Percentiles rank a stretch among this genome's conserved stretches.
Conservation (phyloP, 2,329 filamentous ascomycete genomes). For the Colletotrichum tanaceti region DNA sequence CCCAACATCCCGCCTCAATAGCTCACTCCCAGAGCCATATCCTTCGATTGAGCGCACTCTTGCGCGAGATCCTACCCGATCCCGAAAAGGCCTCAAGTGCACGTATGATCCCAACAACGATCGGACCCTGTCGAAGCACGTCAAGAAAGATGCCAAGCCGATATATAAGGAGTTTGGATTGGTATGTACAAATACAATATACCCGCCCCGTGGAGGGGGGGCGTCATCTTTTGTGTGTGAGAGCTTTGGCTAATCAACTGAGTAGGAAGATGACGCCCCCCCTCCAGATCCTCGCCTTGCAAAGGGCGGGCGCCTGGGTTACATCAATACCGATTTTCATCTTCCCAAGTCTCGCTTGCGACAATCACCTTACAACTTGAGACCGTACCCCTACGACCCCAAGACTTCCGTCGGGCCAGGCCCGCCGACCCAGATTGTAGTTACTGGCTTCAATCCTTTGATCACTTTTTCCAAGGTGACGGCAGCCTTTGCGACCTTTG, state of each 20-base stretch:
- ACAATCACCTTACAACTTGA: conserved; percentile 81
- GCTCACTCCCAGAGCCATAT: conserved; percentile 48
- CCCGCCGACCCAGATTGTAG: conserved; percentile 89
- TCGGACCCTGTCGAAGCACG: conserved; percentile 59
- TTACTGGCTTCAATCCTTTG: conserved; percentile 95
- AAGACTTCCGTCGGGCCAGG: conserved; percentile 88
- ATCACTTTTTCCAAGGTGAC: conserved; percentile 82
- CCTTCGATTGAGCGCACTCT: conserved; percentile 58
- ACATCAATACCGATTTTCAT: conserved; percentile 77
- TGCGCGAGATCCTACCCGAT: conserved; percentile 67
- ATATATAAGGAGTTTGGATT: conserved; percentile 72
- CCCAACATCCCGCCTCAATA: conserved; percentile 48
- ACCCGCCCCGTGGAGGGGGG: conserved; percentile 59
- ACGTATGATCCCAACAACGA: conserved; percentile 71
- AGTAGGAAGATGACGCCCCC: conserved; percentile 82
- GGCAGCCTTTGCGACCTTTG: conserved; percentile 81
- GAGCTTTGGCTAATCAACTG: conserved; percentile 69
- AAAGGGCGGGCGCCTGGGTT: conserved; percentile 72
- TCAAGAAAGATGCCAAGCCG: conserved; percentile 69
- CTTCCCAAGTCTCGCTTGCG: conserved; percentile 77
- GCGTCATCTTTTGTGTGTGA: conserved; percentile 69
- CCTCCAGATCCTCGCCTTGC: conserved; percentile 85
- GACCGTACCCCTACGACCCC: conserved; percentile 83
- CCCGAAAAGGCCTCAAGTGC: conserved; percentile 68
- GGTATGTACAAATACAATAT: conserved; percentile 69